These are phyloP conservation scores for Ogataea hybrid DNA, from an alignment of 1,139 yeast genomes.

Conservation along the genomic window DNA sequence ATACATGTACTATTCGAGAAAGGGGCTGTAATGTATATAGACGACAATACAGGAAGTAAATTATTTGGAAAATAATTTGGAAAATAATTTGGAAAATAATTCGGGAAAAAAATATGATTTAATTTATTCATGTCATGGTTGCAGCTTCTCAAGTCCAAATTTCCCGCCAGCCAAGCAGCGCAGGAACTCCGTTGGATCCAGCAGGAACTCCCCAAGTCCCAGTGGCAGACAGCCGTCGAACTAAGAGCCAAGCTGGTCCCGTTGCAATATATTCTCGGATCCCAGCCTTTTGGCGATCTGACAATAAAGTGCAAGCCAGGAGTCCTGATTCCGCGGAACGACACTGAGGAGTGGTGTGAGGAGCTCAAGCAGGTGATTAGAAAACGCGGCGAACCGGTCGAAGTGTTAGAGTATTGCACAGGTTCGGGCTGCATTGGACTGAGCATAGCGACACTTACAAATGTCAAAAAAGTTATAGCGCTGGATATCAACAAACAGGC, in stretches of 20 bases:
- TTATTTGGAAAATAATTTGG: background rate
- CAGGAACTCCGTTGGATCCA: slow-evolving; percentile 53
- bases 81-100: no score
- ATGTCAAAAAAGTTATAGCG: slow-evolving; percentile 38
- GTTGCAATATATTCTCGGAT: slow-evolving; percentile 76
- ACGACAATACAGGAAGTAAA: slow-evolving; percentile 4
- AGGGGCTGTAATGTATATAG: slow-evolving; percentile 49
- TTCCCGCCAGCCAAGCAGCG: slow-evolving; percentile 32
- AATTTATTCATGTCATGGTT: slow-evolving; percentile 11
- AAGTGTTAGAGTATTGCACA: slow-evolving; percentile 73
- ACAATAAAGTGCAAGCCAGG: slow-evolving; percentile 57
- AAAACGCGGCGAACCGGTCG: slow-evolving; percentile 17
- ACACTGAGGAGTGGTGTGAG: slow-evolving; percentile 87
- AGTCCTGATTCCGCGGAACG: slow-evolving; percentile 91
- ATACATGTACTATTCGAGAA: slow-evolving; percentile 89
- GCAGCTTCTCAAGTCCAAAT: slow-evolving; percentile 8
- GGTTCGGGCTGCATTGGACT: slow-evolving; percentile 90
- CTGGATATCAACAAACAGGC: slow-evolving; percentile 64
- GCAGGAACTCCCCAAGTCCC: slow-evolving; percentile 34
- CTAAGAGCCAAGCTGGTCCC: slow-evolving; percentile 55
- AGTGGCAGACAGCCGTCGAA: slow-evolving; percentile 34
- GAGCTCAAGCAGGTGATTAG: slow-evolving; percentile 38
- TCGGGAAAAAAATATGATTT: background rate
- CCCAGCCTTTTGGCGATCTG: slow-evolving; percentile 82
- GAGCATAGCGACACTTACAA: slow-evolving; percentile 36